Evolutionary conservation across 768 basidiomycete species (phyloP).

Genomic region (Collybiopsis luxurians): DNA sequence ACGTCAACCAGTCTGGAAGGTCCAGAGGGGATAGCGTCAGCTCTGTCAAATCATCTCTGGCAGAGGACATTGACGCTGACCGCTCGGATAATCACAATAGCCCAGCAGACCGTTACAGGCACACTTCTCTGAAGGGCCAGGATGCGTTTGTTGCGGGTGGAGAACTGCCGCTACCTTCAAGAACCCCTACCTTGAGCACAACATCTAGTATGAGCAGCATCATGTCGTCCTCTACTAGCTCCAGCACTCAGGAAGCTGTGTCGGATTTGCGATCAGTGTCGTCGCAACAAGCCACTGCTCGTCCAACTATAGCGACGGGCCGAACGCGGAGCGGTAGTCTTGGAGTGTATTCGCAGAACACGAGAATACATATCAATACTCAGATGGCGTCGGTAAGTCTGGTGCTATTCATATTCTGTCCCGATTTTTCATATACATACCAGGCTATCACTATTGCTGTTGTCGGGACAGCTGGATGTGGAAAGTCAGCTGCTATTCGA

Average conservation of each 20-base stretch:
- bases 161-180: conserved; percentile 61
- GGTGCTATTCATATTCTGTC: background rate
- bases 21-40: conserved; percentile 57
- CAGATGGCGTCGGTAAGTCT: conserved; percentile 23
- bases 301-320: conserved; percentile 32
- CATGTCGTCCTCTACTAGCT: conserved; percentile 30
- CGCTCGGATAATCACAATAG: conserved; percentile 43
- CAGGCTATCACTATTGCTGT: conserved; percentile 66
- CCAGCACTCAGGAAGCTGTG: conserved; percentile 35
- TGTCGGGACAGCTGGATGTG: conserved; percentile 74
- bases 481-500: conserved; percentile 80
- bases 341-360: conserved; percentile 39
- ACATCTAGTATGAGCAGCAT: conserved; percentile 36
- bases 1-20: conserved; percentile 35
- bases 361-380: conserved; percentile 35
- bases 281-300: conserved; percentile 32
- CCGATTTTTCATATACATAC: background rate
- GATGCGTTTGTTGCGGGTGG: conserved; percentile 50
- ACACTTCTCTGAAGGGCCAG: conserved; percentile 45
- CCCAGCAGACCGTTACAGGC: conserved; percentile 41
- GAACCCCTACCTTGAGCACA: conserved; percentile 40
- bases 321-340: conserved; percentile 62
- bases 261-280: conserved; percentile 35
- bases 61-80: conserved; percentile 52
- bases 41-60: conserved; percentile 34